Evolutionary conservation across 225 moss, liverwort and hornwort species (phyloP).

Genomic region (Pleurozium schreberi): DNA sequence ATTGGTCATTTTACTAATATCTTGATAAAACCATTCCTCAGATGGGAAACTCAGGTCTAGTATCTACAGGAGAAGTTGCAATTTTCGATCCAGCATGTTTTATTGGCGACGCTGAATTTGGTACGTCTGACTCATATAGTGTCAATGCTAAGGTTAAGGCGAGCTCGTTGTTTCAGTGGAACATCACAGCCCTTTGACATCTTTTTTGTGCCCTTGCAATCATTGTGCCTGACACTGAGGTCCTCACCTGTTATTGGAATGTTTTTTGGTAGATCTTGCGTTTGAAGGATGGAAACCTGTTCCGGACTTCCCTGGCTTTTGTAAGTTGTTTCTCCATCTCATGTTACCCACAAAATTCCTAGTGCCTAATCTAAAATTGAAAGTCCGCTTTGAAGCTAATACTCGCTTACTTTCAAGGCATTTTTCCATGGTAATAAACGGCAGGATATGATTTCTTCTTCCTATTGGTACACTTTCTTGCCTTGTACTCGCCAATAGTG

Average conservation of each 20-base stretch:
- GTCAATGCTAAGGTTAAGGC: not conserved
- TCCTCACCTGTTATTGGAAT: not conserved
- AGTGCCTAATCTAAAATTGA: not conserved
- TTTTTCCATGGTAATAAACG: not conserved
- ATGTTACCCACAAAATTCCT: not conserved
- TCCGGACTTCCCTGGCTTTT: slow-evolving; percentile 61
- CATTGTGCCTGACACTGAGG: not conserved
- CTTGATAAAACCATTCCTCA: slow-evolving; percentile 1
- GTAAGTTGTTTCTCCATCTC: slow-evolving; percentile 21
- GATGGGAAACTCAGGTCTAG: slow-evolving; percentile 74
- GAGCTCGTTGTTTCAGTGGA: not conserved
- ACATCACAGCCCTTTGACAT: not conserved
- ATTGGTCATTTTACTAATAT: not conserved
- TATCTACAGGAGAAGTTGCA: slow-evolving; percentile 56
- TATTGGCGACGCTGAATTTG: slow-evolving; percentile 71
- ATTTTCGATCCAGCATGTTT: slow-evolving; percentile 76
- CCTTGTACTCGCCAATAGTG: not conserved
- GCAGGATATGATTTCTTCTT: not conserved
- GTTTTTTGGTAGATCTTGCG: slow-evolving; percentile 44
- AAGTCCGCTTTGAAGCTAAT: not conserved
- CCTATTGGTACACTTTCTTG: not conserved
- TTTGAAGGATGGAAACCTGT: slow-evolving; percentile 77
- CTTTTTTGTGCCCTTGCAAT: not conserved
- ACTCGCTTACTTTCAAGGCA: not conserved
- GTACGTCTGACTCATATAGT: slow-evolving; percentile 6